Evolutionary conservation across 306 rosid species (phyloP).

Genomic region (Chamaecrista fasciculata): DNA sequence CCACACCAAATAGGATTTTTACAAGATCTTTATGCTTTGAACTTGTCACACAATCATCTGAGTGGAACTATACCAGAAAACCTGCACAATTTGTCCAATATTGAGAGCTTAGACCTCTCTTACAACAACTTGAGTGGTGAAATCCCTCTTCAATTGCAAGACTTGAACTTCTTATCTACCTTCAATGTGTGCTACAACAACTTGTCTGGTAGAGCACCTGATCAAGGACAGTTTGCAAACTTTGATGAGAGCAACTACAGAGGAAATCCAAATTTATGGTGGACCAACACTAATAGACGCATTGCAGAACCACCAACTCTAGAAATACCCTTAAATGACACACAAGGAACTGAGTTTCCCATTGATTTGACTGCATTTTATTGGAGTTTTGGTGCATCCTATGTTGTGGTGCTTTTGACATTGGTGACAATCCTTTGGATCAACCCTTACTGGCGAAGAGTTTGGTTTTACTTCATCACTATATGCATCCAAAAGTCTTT

Average conservation of each 20-base stretch:
- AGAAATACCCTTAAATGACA: neutral
- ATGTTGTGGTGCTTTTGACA: neutral
- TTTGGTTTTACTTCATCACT: conserved; percentile 7
- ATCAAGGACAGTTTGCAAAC: neutral
- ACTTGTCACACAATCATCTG: conserved; percentile 29
- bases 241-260: conserved; percentile 11
- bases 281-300: neutral
- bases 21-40: neutral
- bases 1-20: conserved; percentile 17
- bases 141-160: conserved; percentile 15
- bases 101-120: conserved; percentile 34
- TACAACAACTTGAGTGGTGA: conserved; percentile 24
- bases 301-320: neutral
- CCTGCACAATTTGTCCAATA: neutral
- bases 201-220: neutral
- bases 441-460: conserved; percentile 4
- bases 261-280: conserved; percentile 22
- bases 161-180: neutral
- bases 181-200: conserved; percentile 33
- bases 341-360: neutral
- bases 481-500: neutral
- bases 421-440: conserved; percentile 8
- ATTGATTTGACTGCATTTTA: conserved; percentile 15
- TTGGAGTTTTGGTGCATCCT: conserved; percentile 16
- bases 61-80: conserved; percentile 10